Conservation (phyloP, 345 rosid species). For the Orychophragmus violaceus region DNA sequence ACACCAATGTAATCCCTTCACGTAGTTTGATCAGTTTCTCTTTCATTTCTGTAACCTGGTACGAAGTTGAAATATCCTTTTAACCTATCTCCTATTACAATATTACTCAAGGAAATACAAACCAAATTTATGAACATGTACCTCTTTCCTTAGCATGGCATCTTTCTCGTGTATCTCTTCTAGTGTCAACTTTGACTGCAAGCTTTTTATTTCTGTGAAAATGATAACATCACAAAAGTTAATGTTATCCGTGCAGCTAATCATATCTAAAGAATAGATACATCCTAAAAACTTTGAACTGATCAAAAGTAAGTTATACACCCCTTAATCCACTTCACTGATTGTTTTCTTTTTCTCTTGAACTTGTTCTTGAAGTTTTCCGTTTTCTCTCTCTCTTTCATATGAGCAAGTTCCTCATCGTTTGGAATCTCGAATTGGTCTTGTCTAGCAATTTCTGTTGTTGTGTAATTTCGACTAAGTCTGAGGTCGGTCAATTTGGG, state of each 20-base stretch:
- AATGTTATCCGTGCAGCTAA: not conserved
- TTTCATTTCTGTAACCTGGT: constrained; percentile 72
- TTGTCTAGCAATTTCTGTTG: constrained; percentile 85
- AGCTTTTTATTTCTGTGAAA: constrained; percentile 54
- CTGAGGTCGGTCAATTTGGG: no score
- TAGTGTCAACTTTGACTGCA: constrained; percentile 77
- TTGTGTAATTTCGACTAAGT: no score
- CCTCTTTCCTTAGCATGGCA: constrained; percentile 59
- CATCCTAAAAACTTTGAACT: not conserved
- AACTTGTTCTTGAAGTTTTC: constrained; percentile 54
- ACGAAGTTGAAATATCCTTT: constrained; percentile 4
- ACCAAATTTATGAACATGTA: constrained; percentile 6
- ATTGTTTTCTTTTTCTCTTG: constrained; percentile 54
- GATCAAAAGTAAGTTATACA: constrained; percentile 7
- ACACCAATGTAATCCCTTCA: constrained; percentile 69
- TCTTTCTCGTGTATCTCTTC: constrained; percentile 64
- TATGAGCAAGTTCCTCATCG: constrained; percentile 64
- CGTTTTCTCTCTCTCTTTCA: constrained; percentile 84
- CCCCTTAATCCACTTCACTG: constrained; percentile 71
- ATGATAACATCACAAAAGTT: not conserved
- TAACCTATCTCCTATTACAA: not conserved
- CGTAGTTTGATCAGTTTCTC: constrained; percentile 61
- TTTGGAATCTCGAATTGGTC: constrained; percentile 88
- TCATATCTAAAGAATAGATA: not conserved
- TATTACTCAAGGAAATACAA: not conserved